These are phyloP conservation scores for Brassica hybrid DNA, from an alignment of 441 rosid genomes.

Conservation along the genomic window DNA sequence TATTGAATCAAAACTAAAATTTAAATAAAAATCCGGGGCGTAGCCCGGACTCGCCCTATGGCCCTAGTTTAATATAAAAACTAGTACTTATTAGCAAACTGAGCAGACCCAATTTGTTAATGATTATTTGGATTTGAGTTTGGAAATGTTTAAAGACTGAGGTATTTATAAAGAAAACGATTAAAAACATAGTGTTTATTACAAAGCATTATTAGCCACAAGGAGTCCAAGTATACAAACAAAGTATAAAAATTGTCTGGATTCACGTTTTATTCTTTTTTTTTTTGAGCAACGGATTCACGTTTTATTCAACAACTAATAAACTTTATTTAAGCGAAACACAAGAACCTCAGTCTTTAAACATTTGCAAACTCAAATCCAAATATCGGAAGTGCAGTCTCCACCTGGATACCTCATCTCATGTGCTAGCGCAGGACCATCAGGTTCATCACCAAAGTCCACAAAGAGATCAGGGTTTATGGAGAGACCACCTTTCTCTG, in stretches of 20 bases:
- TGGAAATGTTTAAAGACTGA: too few relatives aligned
- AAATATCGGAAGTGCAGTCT: slow-evolving; percentile 2
- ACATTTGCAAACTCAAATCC: neutral
- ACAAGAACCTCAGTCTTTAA: neutral
- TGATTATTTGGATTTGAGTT: too few relatives aligned
- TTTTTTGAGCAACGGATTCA: too few relatives aligned
- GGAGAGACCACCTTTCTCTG: slow-evolving; percentile 3
- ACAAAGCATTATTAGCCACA: neutral
- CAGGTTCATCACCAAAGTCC: slow-evolving; percentile 4
- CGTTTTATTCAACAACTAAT: neutral
- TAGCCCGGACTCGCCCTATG: too few relatives aligned
- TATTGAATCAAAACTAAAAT: too few relatives aligned
- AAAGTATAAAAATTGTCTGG: neutral
- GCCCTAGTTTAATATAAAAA: too few relatives aligned
- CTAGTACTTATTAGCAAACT: too few relatives aligned
- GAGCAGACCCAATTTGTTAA: too few relatives aligned
- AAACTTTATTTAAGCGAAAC: neutral
- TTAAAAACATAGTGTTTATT: too few relatives aligned
- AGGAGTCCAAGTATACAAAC: neutral
- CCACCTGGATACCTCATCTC: slow-evolving; percentile 6
- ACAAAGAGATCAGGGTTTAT: slow-evolving; percentile 4
- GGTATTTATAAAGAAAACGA: too few relatives aligned
- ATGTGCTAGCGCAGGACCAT: neutral
- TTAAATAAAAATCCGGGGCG: too few relatives aligned
- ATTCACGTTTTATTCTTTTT: too few relatives aligned